phyloP scores from a whole-genome alignment of 305 asterid species.

The Ilex paraguariensis region DNA sequence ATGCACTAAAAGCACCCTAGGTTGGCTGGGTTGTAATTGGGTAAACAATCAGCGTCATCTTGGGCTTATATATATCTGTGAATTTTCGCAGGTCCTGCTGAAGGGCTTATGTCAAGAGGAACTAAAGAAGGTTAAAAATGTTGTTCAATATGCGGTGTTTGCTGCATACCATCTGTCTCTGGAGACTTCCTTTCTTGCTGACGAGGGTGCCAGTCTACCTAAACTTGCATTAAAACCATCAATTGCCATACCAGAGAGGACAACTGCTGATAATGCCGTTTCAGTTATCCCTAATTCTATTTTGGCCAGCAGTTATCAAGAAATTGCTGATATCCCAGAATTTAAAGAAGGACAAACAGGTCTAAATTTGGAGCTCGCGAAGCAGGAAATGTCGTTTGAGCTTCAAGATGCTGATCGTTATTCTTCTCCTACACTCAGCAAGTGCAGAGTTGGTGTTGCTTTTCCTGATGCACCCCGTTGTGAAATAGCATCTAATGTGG shows the following conservation, averaged over 20 bases:
- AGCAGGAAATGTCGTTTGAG: constrained; percentile 47
- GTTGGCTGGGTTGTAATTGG: not conserved
- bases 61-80: constrained; percentile 9
- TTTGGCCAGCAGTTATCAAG: constrained; percentile 16
- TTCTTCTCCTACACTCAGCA: constrained; percentile 25
- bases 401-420: constrained; percentile 24
- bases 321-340: constrained; percentile 23
- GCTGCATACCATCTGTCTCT: constrained; percentile 93
- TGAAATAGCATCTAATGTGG: constrained; percentile 34
- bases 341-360: constrained; percentile 27
- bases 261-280: constrained; percentile 26
- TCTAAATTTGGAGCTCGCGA: constrained; percentile 44
- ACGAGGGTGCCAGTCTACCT: constrained; percentile 94
- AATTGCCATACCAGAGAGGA: constrained; percentile 27
- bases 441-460: constrained; percentile 29
- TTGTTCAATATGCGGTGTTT: constrained; percentile 75
- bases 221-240: constrained; percentile 31
- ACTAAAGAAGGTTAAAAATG: constrained; percentile 82
- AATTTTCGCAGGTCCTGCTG: constrained; percentile 58
- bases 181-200: constrained; percentile 88
- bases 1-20: no score
- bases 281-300: constrained; percentile 28
- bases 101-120: constrained; percentile 68
- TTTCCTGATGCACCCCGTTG: constrained; percentile 32
- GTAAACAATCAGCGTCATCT: not conserved